Percentiles rank a stretch among this genome's conserved stretches.
Evolutionary conservation across 2,329 filamentous ascomycete species (phyloP).

Genomic region (Alternaria brassicicola): DNA sequence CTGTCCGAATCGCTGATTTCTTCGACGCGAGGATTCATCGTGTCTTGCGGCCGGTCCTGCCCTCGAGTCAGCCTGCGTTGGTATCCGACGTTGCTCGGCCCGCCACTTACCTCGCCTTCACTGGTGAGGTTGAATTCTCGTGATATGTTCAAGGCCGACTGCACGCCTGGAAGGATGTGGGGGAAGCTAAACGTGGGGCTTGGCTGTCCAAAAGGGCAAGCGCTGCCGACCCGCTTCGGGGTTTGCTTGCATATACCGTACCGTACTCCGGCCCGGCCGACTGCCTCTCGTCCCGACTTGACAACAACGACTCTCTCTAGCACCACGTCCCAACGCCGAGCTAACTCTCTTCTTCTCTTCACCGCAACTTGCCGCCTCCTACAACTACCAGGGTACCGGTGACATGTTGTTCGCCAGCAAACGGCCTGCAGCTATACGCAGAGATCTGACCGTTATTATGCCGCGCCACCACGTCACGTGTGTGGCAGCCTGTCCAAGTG

Average conservation of each 20-base stretch:
- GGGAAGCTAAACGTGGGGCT: slow-evolving; percentile 17
- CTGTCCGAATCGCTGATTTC: slow-evolving; percentile 84
- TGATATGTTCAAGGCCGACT: slow-evolving; percentile 4
- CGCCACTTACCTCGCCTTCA: slow-evolving; percentile 5
- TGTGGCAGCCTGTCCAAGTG: neutral
- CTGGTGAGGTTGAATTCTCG: neutral
- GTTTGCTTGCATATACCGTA: neutral
- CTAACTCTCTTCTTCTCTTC: neutral
- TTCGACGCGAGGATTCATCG: slow-evolving; percentile 77
- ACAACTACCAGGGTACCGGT: neutral
- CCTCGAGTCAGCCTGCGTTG: slow-evolving; percentile 43
- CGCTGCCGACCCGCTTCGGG: slow-evolving; percentile 6
- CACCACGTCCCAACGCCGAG: slow-evolving; percentile 2
- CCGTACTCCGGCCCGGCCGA: slow-evolving; percentile 8
- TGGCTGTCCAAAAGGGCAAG: slow-evolving; percentile 5
- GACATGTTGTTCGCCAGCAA: neutral
- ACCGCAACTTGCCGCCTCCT: slow-evolving; percentile 7
- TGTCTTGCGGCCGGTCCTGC: slow-evolving; percentile 9
- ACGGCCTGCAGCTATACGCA: neutral
- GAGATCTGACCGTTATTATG: neutral
- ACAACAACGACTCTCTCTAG: neutral
- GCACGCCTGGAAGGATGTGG: slow-evolving; percentile 6
- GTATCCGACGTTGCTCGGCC: no score
- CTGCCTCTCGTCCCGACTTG: slow-evolving; percentile 1
- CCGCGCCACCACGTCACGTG: slow-evolving; percentile 4